phyloP scores from a whole-genome alignment of 2,329 filamentous ascomycete species.

The Fusarium xylarioides region DNA sequence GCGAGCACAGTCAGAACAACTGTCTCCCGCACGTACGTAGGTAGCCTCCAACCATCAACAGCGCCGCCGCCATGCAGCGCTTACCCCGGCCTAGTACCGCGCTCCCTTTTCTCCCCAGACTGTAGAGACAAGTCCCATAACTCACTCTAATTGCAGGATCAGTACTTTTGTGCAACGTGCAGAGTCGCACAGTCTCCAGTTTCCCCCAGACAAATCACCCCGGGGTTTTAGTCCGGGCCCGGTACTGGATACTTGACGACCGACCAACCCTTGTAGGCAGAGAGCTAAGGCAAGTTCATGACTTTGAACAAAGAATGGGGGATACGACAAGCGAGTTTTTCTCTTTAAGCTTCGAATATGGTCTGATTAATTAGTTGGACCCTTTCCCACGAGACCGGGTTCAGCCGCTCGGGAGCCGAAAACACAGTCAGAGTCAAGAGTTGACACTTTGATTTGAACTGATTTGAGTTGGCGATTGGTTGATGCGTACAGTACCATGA shows the following conservation, averaged over 20 bases:
- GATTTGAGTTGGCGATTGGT: neutral
- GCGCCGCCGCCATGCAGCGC: slow-evolving; percentile 37
- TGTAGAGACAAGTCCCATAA: neutral
- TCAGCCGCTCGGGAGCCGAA: slow-evolving; percentile 25
- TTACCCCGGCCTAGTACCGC: slow-evolving; percentile 32
- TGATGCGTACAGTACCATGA: neutral
- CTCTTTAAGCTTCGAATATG: neutral
- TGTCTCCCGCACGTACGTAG: slow-evolving; percentile 27
- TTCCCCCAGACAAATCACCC: slow-evolving; percentile 26
- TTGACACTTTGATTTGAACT: neutral
- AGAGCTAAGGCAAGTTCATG: slow-evolving; percentile 14
- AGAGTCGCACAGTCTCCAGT: slow-evolving; percentile 26
- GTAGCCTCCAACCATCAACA: slow-evolving; percentile 13
- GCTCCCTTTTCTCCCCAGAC: slow-evolving; percentile 5
- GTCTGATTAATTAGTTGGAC: neutral
- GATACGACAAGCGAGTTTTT: neutral
- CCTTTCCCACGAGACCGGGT: neutral
- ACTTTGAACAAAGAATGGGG: neutral
- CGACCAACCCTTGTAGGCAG: neutral
- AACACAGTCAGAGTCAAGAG: neutral
- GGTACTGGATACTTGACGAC: slow-evolving; percentile 21
- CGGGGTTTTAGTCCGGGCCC: slow-evolving; percentile 19
- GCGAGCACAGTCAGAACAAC: slow-evolving; percentile 24
- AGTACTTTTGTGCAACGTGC: slow-evolving; percentile 13
- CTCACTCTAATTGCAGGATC: neutral